These are phyloP conservation scores for Chaetoscypha palmicola DNA, from an alignment of 2,329 filamentous ascomycete genomes.

Conservation along the genomic window DNA sequence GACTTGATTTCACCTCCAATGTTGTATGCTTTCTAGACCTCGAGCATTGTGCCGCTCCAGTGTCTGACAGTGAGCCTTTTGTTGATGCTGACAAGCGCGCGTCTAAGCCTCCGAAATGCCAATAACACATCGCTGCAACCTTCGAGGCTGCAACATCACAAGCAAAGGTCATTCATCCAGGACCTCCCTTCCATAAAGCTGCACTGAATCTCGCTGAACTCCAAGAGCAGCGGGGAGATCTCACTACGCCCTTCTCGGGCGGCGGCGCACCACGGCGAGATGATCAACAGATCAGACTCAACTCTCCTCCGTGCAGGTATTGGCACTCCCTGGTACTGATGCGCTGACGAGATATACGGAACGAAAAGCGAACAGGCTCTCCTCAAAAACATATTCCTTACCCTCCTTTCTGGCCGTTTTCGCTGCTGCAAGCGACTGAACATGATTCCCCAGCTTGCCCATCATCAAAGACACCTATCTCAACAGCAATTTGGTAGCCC, in stretches of 20 bases:
- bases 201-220: slow-evolving; percentile 2
- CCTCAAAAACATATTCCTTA: no score
- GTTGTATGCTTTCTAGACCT: no score
- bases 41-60: no score
- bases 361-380: no score
- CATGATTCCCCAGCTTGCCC: slow-evolving; percentile 43
- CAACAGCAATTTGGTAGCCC: slow-evolving; percentile 21
- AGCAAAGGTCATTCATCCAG: neutral
- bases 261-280: slow-evolving; percentile 25
- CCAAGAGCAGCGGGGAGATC: slow-evolving; percentile 8
- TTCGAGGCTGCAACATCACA: slow-evolving; percentile 6
- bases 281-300: slow-evolving; percentile 27
- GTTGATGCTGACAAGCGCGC: slow-evolving; percentile 4
- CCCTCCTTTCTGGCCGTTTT: slow-evolving; percentile 2
- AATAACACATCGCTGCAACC: slow-evolving; percentile 9
- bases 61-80: no score
- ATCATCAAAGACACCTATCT: slow-evolving; percentile 33
- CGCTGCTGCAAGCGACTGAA: slow-evolving; percentile 25
- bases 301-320: slow-evolving; percentile 31
- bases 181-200: slow-evolving; percentile 4
- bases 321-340: slow-evolving; percentile 28
- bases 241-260: slow-evolving; percentile 20
- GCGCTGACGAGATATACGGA: slow-evolving; percentile 15
- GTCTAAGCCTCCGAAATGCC: slow-evolving; percentile 3
- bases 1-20: no score